Evolutionary conservation across 1,139 yeast species (phyloP).

Genomic region (Lodderomyces beijingensis): DNA sequence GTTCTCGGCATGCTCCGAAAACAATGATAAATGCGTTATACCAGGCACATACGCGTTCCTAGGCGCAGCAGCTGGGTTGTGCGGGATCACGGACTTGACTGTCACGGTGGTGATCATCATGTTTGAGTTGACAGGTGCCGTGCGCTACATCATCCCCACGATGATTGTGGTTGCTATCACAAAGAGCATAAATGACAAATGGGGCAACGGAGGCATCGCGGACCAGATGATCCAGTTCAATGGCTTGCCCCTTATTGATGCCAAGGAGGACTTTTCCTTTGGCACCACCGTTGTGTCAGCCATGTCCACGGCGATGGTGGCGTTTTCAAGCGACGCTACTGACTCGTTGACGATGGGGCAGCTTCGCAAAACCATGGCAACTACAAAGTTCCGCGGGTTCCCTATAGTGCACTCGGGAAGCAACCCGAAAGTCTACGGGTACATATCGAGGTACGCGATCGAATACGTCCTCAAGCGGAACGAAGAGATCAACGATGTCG

Average conservation of each 20-base stretch:
- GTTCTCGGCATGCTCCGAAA: conserved; percentile 45
- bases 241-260: conserved; percentile 82
- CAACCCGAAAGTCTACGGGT: conserved; percentile 34
- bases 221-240: conserved; percentile 90
- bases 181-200: conserved; percentile 65
- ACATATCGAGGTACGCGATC: conserved; percentile 31
- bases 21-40: conserved; percentile 53
- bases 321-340: conserved; percentile 38
- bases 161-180: conserved; percentile 97
- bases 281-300: conserved; percentile 56
- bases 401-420: conserved; percentile 45
- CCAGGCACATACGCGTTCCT: conserved; percentile 94
- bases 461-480: conserved; percentile 19
- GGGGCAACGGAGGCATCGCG: conserved; percentile 86
- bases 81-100: conserved; percentile 90
- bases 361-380: conserved; percentile 32
- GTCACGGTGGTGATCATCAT: conserved; percentile 91
- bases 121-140: conserved; percentile 95
- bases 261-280: conserved; percentile 62
- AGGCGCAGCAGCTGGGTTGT: conserved; percentile 95
- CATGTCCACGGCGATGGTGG: conserved; percentile 55
- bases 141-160: conserved; percentile 84
- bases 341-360: conserved; percentile 30
- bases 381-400: conserved; percentile 46
- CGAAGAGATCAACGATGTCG: conserved; percentile 14